A percentile compares a stretch with the other conserved stretches of the same genome.
phyloP scores from a whole-genome alignment of 371 early-diverging fungal genomes.

The Mucor racemosus region DNA sequence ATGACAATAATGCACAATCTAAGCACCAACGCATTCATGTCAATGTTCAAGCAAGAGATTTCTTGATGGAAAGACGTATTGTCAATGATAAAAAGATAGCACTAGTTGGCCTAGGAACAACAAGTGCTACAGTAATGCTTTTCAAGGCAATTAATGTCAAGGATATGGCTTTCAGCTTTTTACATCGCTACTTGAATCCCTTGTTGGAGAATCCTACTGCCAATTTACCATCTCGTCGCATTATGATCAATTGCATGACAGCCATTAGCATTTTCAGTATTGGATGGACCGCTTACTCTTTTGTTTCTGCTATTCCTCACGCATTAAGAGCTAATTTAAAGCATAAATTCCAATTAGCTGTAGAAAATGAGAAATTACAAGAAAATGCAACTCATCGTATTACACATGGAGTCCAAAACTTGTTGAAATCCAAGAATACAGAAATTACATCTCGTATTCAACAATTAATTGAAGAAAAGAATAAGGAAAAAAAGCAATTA shows the following conservation, averaged over 20 bases:
- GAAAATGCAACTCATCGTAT: not conserved
- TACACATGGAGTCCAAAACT: not conserved
- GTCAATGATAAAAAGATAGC: slow-evolving; percentile 15
- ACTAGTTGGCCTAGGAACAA: not conserved
- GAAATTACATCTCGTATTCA: slow-evolving; percentile 9
- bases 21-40: slow-evolving; percentile 9
- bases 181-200: slow-evolving; percentile 2
- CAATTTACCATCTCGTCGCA: not conserved
- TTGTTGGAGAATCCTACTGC: not conserved
- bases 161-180: not conserved
- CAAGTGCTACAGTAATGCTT: not conserved
- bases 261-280: not conserved
- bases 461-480: not conserved
- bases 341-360: slow-evolving; percentile 9
- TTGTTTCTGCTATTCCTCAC: slow-evolving; percentile 5
- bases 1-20: not conserved
- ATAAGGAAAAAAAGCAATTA: not conserved
- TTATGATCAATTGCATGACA: not conserved
- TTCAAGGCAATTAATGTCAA: not conserved
- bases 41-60: slow-evolving; percentile 9
- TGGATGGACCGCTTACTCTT: slow-evolving; percentile 14
- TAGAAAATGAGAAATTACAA: not conserved
- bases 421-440: slow-evolving; percentile 3
- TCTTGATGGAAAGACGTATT: slow-evolving; percentile 3
- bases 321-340: slow-evolving; percentile 11